Base-by-base conservation (phyloP, 331 rosid species). In the Erythrophleum ivorense region DNA sequence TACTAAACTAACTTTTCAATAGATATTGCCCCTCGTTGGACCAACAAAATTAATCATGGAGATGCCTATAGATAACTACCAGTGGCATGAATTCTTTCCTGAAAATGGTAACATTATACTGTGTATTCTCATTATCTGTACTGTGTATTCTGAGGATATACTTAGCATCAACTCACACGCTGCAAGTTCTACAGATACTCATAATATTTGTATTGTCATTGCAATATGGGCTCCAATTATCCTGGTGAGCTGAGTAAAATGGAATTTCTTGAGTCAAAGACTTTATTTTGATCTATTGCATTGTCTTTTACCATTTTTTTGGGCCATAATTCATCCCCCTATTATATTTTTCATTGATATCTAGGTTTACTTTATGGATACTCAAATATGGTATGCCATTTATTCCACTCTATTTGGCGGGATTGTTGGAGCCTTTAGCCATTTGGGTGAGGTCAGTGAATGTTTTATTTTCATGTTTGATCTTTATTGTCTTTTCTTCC, bases 341-440 rank as follows among this genome's bases (percentile, higher is more conserved):
- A 31, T 70, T 13, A 6, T 69, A 64, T 86, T 73, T 78, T 82
- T 78, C 71, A 76, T 86, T 83, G 72, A 75, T 83, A 38, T 71
- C 43, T 88, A 95, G 99, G 99, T 95, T 78, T 95, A 93, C 87
- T 91, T 95, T 88, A 90, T 91, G 99, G 99, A 95, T 86, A 86
- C 97, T 50, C 99, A 95, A 91, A 93, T 95, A 86, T 95, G 99
- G 98, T 95, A 95, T 89, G 93, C 97, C 84, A 95, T 95, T 87
- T 95, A 85, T 87, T 92, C 99, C 67, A 92, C 98, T 69, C 62
- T 95, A 70, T 90, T 91, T 79, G 99, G 99, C 73, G 99, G 99
- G 58, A 95, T 95, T 87, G 71, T 83, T 70, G 99, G 99, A 78
- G 98, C 98, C 76, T 95, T 93, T 92, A 94, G 94, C 89, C 98